Conservation (phyloP, 202 grass and related monocot species). For the Bolboschoenoplectus hybrid region DNA sequence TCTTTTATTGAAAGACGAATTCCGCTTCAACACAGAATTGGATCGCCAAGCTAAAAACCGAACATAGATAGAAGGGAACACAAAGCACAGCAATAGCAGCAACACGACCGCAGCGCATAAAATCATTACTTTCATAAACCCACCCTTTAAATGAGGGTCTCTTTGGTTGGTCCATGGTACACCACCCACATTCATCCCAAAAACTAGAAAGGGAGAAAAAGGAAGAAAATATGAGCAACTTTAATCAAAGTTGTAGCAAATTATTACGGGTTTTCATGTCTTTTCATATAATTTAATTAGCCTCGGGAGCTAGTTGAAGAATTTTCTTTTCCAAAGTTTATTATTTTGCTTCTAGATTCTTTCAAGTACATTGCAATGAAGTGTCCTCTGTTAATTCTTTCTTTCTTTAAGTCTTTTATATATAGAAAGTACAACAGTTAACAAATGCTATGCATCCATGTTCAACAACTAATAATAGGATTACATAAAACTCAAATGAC, state of each 20-base stretch:
- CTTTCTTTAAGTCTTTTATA: neutral
- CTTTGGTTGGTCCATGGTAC: slow-evolving; percentile 89
- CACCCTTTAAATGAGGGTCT: slow-evolving; percentile 59
- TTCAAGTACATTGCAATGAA: neutral
- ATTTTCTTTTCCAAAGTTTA: neutral
- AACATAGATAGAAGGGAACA: slow-evolving; percentile 79
- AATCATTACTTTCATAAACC: slow-evolving; percentile 90
- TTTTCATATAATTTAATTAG: neutral
- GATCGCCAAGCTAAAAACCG: slow-evolving; percentile 61
- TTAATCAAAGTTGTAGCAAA: slow-evolving; percentile 21
- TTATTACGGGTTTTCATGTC: neutral
- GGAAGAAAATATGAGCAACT: slow-evolving; percentile 9
- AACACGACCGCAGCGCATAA: slow-evolving; percentile 62
- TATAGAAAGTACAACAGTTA: slow-evolving; percentile 1
- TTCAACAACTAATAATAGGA: neutral
- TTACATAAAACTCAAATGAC: neutral
- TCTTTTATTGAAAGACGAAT: slow-evolving; percentile 63
- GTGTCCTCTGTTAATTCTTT: neutral
- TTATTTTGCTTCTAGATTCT: neutral
- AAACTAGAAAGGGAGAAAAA: slow-evolving; percentile 53
- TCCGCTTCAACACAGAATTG: slow-evolving; percentile 50
- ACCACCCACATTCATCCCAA: slow-evolving; percentile 97
- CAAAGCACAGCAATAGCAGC: slow-evolving; percentile 71
- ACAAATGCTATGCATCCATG: neutral
- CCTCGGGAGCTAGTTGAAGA: neutral